These are phyloP conservation scores for Penicillium italicum DNA, from an alignment of 2,329 filamentous ascomycete species.

Conservation along the genomic window DNA sequence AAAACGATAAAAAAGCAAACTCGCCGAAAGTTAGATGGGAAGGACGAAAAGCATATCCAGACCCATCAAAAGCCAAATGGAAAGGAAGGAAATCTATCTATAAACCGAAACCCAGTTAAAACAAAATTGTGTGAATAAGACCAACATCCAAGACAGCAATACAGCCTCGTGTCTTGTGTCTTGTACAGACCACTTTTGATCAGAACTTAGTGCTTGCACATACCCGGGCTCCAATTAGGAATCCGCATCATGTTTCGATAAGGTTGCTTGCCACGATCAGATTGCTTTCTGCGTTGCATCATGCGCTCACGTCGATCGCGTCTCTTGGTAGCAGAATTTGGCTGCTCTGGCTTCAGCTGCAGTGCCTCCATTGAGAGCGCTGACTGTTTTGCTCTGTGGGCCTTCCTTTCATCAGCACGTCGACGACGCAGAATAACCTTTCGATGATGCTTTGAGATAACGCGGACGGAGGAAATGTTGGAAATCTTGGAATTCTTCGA, in stretches of 20 bases:
- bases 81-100: background rate
- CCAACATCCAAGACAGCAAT: background rate
- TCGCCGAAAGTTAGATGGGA: background rate
- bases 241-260: conserved; percentile 22
- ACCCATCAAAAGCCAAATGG: background rate
- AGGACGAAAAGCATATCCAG: background rate
- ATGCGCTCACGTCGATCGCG: conserved; percentile 36
- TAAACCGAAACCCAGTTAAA: background rate
- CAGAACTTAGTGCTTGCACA: conserved; percentile 5
- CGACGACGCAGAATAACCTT: conserved; percentile 5
- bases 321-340: conserved; percentile 36
- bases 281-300: conserved; percentile 24
- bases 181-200: background rate
- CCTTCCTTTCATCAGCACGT: conserved; percentile 2
- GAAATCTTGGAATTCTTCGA: background rate
- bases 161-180: background rate
- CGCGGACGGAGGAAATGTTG: background rate
- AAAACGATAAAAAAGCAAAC: background rate
- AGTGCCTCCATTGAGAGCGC: background rate
- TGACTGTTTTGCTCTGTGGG: background rate
- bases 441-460: background rate
- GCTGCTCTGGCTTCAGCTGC: conserved; percentile 18
- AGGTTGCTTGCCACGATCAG: conserved; percentile 8
- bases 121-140: background rate
- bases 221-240: conserved; percentile 13